A percentile compares a stretch with the other conserved stretches of the same genome.
phyloP scores from a whole-genome alignment of 23 red algal genomes.

The Gracilaria domingensis region DNA sequence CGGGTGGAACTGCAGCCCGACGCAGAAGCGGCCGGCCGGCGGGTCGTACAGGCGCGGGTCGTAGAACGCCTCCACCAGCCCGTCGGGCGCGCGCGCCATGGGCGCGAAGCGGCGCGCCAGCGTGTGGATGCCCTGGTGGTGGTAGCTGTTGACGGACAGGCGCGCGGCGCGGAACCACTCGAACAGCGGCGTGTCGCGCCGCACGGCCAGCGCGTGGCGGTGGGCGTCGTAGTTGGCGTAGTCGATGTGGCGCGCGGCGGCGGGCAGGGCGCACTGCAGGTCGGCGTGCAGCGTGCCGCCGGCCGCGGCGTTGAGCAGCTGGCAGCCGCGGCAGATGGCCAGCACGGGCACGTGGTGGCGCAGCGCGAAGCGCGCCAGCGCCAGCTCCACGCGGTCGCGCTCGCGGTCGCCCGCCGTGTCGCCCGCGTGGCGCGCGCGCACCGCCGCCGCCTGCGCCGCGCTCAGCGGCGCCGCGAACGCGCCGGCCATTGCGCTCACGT shows the following conservation, averaged over 20 bases:
- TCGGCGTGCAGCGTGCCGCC: slow-evolving; percentile 87
- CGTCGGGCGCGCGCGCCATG: slow-evolving; percentile 90
- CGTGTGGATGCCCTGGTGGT: slow-evolving; percentile 88
- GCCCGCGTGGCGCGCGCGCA: slow-evolving; percentile 26
- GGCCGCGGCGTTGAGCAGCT: slow-evolving; percentile 87
- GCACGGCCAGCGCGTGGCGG: slow-evolving; percentile 69
- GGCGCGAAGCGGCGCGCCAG: slow-evolving; percentile 77
- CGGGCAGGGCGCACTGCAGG: slow-evolving; percentile 56
- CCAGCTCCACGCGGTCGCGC: slow-evolving; percentile 91
- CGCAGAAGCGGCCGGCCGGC: slow-evolving; percentile 65
- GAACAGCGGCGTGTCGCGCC: slow-evolving; percentile 70
- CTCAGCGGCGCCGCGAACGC: neutral
- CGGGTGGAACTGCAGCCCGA: slow-evolving; percentile 98
- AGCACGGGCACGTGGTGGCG: slow-evolving; percentile 83
- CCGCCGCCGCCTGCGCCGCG: slow-evolving; percentile 16
- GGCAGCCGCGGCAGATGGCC: slow-evolving; percentile 90
- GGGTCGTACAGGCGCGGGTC: slow-evolving; percentile 65
- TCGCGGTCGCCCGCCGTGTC: slow-evolving; percentile 74
- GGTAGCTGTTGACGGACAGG: slow-evolving; percentile 90
- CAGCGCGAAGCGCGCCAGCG: slow-evolving; percentile 71
- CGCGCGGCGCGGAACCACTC: slow-evolving; percentile 78
- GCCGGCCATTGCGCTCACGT: slow-evolving; percentile 51
- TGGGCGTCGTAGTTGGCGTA: slow-evolving; percentile 94
- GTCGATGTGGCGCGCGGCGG: slow-evolving; percentile 79
- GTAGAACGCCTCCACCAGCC: slow-evolving; percentile 93